These are phyloP conservation scores for Termitomyces sp. DNA, from an alignment of 768 basidiomycete genomes.

Conservation along the genomic window DNA sequence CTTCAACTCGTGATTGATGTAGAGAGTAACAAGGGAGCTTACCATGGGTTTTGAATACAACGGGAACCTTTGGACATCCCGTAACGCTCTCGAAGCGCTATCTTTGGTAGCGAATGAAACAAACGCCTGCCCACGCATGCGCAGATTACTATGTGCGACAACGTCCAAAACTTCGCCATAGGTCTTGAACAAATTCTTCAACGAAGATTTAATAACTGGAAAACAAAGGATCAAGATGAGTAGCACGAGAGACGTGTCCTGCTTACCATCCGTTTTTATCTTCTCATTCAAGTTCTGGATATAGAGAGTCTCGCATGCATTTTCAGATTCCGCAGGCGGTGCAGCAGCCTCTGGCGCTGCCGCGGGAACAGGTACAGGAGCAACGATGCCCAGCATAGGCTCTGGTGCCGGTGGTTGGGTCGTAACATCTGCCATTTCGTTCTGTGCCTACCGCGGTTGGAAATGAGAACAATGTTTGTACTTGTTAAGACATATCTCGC, in stretches of 20 bases:
- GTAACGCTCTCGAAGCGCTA: conserved; percentile 80
- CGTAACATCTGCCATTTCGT: conserved; percentile 24
- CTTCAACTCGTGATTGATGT: conserved; percentile 1
- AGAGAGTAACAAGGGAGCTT: conserved; percentile 14
- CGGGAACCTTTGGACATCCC: conserved; percentile 91
- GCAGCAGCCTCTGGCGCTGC: conserved; percentile 1
- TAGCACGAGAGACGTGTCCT: conserved; percentile 1
- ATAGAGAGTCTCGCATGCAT: conserved; percentile 81
- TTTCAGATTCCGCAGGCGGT: conserved; percentile 32
- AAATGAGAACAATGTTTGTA: conserved; percentile 7
- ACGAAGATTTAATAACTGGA: conserved; percentile 81
- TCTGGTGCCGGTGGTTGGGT: conserved; percentile 16
- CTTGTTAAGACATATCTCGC: conserved; percentile 1
- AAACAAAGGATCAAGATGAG: conserved; percentile 1
- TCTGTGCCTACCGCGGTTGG: background rate
- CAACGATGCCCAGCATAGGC: conserved; percentile 27
- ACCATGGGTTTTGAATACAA: conserved; percentile 98
- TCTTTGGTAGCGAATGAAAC: conserved; percentile 85
- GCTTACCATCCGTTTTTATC: conserved; percentile 70
- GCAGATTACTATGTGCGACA: conserved; percentile 89
- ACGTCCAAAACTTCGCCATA: conserved; percentile 94
- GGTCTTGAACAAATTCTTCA: conserved; percentile 84
- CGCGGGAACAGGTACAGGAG: conserved; percentile 3
- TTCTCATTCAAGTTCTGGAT: conserved; percentile 97
- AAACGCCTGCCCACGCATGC: conserved; percentile 99